A percentile compares a stretch with the other conserved stretches of the same genome.
Evolutionary conservation across 1,139 yeast species (phyloP).

Genomic region (Debaryomyces sp.): DNA sequence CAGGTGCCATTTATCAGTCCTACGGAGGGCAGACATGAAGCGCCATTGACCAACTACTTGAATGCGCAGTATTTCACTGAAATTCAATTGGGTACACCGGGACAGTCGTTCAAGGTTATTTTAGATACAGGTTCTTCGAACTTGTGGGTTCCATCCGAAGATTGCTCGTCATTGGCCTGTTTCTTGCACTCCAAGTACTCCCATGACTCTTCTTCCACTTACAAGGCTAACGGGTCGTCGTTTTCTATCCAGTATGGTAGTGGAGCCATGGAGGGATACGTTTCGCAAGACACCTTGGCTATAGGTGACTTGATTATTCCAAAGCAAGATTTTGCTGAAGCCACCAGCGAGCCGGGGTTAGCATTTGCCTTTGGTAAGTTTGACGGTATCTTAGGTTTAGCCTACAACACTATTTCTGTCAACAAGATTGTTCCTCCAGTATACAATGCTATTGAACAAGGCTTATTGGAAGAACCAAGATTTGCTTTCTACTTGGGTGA

Average conservation of each 20-base stretch:
- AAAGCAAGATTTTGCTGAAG: conserved; percentile 93
- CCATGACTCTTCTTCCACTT: conserved; percentile 75
- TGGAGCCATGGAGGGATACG: conserved; percentile 88
- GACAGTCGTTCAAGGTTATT: conserved; percentile 85
- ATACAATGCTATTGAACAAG: conserved; percentile 82
- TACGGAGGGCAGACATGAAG: conserved; percentile 49
- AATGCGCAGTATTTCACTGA: conserved; percentile 96
- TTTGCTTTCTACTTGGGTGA: conserved; percentile 93
- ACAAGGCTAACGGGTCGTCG: conserved; percentile 81
- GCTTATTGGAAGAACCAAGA: conserved; percentile 77
- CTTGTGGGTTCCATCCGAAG: conserved; percentile 91
- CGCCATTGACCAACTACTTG: conserved; percentile 88
- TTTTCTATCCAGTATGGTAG: conserved; percentile 90
- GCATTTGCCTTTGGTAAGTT: conserved; percentile 98
- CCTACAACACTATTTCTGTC: conserved; percentile 87
- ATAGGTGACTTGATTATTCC: conserved; percentile 86
- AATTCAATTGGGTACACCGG: conserved; percentile 88
- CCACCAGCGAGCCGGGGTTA: conserved; percentile 95
- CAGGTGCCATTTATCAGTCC: conserved; percentile 51
- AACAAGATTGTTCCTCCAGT: conserved; percentile 89
- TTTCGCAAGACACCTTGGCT: conserved; percentile 78
- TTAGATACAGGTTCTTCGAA: conserved; percentile 96
- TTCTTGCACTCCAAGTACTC: conserved; percentile 89
- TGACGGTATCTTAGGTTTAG: conserved; percentile 95
- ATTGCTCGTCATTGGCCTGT: conserved; percentile 93